Evolutionary conservation across 768 basidiomycete species (phyloP).

Genomic region (Pleurotus tuber-regium): DNA sequence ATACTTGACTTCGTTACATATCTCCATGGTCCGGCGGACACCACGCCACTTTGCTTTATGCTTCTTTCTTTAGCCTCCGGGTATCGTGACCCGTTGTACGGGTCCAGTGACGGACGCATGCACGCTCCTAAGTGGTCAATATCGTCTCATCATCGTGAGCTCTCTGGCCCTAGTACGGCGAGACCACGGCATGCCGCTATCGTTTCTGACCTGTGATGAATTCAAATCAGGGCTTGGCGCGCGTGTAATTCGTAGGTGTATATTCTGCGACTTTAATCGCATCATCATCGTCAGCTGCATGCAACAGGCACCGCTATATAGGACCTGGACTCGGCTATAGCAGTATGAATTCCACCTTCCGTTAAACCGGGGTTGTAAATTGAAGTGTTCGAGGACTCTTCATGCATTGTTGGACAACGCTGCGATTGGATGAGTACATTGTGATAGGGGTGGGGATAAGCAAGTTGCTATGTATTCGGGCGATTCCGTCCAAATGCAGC

Average conservation of each 20-base stretch:
- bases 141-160: conserved; percentile 8
- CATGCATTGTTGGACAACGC: too few species aligned
- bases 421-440: not conserved
- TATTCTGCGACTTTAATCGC: not conserved
- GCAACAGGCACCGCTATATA: not conserved
- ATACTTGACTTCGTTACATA: too few species aligned
- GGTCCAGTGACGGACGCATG: not conserved
- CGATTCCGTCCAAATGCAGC: not conserved
- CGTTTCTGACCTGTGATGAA: not conserved
- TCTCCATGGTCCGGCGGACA: conserved; percentile 7
- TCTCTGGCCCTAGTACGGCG: not conserved
- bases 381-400: too few species aligned
- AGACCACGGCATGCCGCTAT: conserved; percentile 8
- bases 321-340: not conserved
- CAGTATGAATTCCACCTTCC: not conserved
- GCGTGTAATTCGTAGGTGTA: conserved; percentile 3
- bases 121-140: conserved; percentile 4
- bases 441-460: conserved; percentile 9
- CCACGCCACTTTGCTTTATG: not conserved
- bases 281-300: not conserved
- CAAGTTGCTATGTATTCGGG: not conserved
- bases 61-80: not conserved
- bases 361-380: conserved; percentile 8
- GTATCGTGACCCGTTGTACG: not conserved
- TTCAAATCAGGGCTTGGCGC: conserved; percentile 4